Conservation (phyloP, 2,329 filamentous ascomycete genomes). For the Fusarium sp. region DNA sequence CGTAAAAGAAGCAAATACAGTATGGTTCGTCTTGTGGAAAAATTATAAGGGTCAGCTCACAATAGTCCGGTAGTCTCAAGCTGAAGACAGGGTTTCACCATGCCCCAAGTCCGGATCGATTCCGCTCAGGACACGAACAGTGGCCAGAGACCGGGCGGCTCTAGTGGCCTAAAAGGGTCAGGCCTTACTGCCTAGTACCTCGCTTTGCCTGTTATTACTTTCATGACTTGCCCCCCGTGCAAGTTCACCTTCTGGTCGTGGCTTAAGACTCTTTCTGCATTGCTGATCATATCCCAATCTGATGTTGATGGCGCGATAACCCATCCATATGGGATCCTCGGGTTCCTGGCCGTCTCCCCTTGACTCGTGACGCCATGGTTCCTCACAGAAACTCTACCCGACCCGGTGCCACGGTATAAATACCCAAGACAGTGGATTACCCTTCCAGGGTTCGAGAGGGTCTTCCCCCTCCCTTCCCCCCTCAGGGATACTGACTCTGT, state of each 20-base stretch:
- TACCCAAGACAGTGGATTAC: constrained; percentile 10
- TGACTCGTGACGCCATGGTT: neutral
- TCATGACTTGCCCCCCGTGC: neutral
- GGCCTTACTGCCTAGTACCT: neutral
- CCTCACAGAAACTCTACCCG: neutral
- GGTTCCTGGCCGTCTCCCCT: constrained; percentile 6
- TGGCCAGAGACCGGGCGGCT: neutral
- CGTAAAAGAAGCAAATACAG: neutral
- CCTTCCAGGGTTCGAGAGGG: constrained; percentile 5
- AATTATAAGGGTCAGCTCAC: neutral
- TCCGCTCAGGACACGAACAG: neutral
- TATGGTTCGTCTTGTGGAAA: neutral
- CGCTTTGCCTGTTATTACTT: neutral
- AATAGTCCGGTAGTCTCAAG: neutral
- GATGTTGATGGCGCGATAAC: constrained; percentile 24
- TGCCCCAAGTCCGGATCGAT: neutral
- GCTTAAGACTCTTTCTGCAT: neutral
- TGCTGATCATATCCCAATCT: constrained; percentile 30
- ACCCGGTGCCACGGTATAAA: constrained; percentile 21
- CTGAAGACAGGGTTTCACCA: neutral
- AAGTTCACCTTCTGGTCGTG: neutral
- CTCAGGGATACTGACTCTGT: constrained; percentile 25
- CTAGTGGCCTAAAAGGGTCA: neutral
- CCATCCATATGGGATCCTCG: neutral
- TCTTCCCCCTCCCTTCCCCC: neutral